Conservation (phyloP, 2,329 filamentous ascomycete species). For the Simplicillium sp. region DNA sequence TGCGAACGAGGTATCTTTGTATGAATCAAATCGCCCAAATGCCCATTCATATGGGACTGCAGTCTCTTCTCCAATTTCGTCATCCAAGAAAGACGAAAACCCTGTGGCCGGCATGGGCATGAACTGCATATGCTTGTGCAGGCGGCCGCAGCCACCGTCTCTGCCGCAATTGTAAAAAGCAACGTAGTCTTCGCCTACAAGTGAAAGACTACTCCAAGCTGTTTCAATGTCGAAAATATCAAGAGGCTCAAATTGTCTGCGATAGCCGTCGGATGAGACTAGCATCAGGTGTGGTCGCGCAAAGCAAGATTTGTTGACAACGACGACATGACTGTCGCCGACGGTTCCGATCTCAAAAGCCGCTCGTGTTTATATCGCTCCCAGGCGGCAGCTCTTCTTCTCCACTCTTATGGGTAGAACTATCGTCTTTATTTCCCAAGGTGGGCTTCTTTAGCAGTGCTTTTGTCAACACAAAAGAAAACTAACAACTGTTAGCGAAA, state of each 20-base stretch:
- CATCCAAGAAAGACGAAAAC: slow-evolving; percentile 17
- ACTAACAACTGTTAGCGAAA: background rate
- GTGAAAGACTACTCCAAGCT: slow-evolving; percentile 20
- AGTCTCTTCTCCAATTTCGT: slow-evolving; percentile 2
- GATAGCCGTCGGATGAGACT: slow-evolving; percentile 34
- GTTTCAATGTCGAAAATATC: slow-evolving; percentile 28
- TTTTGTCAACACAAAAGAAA: background rate
- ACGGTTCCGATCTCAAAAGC: slow-evolving; percentile 29
- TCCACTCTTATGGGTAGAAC: background rate
- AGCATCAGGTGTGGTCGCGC: slow-evolving; percentile 37
- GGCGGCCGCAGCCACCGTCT: slow-evolving; percentile 31
- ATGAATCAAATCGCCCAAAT: slow-evolving; percentile 19
- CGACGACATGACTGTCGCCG: slow-evolving; percentile 31
- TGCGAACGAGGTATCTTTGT: too few relatives aligned
- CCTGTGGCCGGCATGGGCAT: slow-evolving; percentile 20
- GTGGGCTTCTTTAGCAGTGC: slow-evolving; percentile 5
- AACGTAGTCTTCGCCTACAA: slow-evolving; percentile 20
- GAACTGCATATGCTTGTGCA: slow-evolving; percentile 40
- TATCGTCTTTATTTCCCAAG: background rate
- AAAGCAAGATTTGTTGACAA: slow-evolving; percentile 38
- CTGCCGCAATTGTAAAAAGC: slow-evolving; percentile 38
- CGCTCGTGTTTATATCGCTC: slow-evolving; percentile 31
- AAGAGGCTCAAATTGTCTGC: slow-evolving; percentile 33
- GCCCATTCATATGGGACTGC: slow-evolving; percentile 26
- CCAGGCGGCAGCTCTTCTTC: slow-evolving; percentile 13